phyloP scores from a whole-genome alignment of 75 land plant genomes.

The Picea sitchensis region DNA sequence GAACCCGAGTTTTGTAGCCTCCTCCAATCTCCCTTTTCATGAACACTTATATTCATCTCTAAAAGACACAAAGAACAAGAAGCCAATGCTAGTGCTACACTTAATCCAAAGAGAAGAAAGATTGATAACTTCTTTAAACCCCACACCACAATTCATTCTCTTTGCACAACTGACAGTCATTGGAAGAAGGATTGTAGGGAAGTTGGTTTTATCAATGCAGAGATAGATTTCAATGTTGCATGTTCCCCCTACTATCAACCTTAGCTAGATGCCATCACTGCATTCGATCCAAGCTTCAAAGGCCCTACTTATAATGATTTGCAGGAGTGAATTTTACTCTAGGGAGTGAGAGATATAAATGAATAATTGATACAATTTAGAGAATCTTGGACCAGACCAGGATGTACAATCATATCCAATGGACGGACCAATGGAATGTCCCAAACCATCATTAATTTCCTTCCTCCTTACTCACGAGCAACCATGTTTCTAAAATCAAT shows the following conservation, averaged over 20 bases:
- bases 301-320: constrained; percentile 25
- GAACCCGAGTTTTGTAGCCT: no score
- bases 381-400: constrained; percentile 28
- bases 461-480: constrained; percentile 26
- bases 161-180: no score
- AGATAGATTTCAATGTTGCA: constrained; percentile 24
- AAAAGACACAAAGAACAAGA: no score
- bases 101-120: no score
- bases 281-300: constrained; percentile 24
- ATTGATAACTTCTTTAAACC: no score
- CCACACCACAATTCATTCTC: no score
- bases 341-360: constrained; percentile 11
- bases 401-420: constrained; percentile 33
- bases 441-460: constrained; percentile 32
- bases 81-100: no score
- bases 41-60: no score
- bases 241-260: constrained; percentile 20
- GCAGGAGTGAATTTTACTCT: constrained; percentile 17
- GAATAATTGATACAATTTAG: constrained; percentile 7
- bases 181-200: not conserved
- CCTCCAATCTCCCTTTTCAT: no score
- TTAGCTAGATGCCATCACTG: constrained; percentile 21
- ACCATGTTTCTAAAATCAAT: constrained; percentile 31
- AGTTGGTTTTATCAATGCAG: not conserved
- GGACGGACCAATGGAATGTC: constrained; percentile 12